Conservation (phyloP, 1,284 basidiomycete species). For the Austroboletus novae-zelandiae region DNA sequence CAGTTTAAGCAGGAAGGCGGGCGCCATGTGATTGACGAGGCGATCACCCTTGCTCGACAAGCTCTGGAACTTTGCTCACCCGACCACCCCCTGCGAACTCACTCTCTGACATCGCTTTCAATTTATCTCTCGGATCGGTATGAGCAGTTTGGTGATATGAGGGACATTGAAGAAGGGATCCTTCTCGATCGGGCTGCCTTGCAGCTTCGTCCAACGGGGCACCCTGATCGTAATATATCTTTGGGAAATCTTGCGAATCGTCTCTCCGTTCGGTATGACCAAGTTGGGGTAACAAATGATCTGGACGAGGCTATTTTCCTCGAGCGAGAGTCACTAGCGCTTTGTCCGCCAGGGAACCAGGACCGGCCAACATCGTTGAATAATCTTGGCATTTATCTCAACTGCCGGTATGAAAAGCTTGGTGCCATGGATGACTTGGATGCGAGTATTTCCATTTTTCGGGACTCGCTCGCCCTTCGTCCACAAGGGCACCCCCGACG, state of each 20-base stretch:
- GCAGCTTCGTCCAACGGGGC: not conserved
- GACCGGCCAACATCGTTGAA: not conserved
- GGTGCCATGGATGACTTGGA: too few species aligned
- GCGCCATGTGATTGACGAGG: too few species aligned
- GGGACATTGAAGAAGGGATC: not conserved
- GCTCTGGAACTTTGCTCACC: too few species aligned
- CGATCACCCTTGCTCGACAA: too few species aligned
- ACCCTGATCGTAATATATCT: not conserved
- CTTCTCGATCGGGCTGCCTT: not conserved
- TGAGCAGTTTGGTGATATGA: too few species aligned
- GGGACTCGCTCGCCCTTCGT: too few species aligned
- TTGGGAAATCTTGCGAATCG: not conserved
- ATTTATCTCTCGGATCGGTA: too few species aligned
- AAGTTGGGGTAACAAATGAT: not conserved
- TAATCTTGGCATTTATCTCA: not conserved
- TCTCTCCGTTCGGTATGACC: not conserved
- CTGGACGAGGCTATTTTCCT: not conserved
- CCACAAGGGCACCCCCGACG: too few species aligned
- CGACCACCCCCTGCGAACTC: too few species aligned
- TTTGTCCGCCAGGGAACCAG: not conserved
- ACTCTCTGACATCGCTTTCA: too few species aligned
- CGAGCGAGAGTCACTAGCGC: not conserved
- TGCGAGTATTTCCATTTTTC: too few species aligned
- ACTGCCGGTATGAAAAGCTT: not conserved
- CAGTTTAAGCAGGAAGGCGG: not conserved